Evolutionary conservation across 805 yeast genomes (phyloP).

Genomic region (Saccharomyces kudriavzevii): DNA sequence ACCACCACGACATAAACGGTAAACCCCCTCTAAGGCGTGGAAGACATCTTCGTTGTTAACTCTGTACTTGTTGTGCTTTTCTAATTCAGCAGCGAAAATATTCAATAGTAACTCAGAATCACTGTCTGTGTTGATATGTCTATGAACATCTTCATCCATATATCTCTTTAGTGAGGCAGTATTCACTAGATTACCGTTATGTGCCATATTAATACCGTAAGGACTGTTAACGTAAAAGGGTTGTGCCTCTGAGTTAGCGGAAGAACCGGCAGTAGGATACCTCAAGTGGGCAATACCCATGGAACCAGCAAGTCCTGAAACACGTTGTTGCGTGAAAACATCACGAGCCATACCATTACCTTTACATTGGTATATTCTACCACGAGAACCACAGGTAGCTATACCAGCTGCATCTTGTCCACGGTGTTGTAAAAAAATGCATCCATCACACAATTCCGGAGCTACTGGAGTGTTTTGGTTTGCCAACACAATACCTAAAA

Average conservation of each 20-base stretch:
- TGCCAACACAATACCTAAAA: constrained; percentile 78
- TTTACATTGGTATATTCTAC: constrained; percentile 92
- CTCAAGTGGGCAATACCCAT: constrained; percentile 94
- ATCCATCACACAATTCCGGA: constrained; percentile 85
- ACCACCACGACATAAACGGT: constrained; percentile 82
- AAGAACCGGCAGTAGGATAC: constrained; percentile 95
- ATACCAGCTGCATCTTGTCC: constrained; percentile 99
- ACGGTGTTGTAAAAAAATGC: constrained; percentile 87
- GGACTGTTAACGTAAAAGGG: constrained; percentile 98
- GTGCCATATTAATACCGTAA: constrained; percentile 83
- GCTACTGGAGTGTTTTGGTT: constrained; percentile 69
- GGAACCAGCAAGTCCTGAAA: constrained; percentile 75
- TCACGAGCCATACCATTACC: constrained; percentile 99
- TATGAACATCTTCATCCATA: constrained; percentile 88
- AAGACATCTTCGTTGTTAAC: constrained; percentile 87
- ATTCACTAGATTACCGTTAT: constrained; percentile 92
- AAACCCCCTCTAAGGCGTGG: constrained; percentile 77
- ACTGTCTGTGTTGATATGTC: constrained; percentile 95
- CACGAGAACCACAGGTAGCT: constrained; percentile 88
- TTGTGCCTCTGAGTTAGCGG: constrained; percentile 95
- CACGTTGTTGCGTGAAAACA: constrained; percentile 80
- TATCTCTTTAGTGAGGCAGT: constrained; percentile 66
- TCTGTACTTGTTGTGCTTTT: constrained; percentile 84
- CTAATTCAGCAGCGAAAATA: constrained; percentile 85
- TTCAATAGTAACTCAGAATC: constrained; percentile 88